Percentiles rank a stretch among this genome's conserved stretches.
These are phyloP conservation scores for Acer campestre DNA, from an alignment of 345 rosid genomes.

Conservation along the genomic window DNA sequence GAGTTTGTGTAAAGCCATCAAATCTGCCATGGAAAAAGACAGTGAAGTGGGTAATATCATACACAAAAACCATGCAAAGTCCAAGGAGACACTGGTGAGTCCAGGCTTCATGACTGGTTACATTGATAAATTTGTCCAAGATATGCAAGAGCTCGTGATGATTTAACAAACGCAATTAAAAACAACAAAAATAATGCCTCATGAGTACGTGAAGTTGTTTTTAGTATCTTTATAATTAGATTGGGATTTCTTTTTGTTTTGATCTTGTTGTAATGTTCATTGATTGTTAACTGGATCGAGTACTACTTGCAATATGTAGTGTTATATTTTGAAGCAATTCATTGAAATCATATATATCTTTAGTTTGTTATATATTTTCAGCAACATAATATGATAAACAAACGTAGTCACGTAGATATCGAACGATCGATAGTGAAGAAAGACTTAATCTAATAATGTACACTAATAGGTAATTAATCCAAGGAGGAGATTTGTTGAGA, in stretches of 20 bases:
- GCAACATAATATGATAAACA: too few relatives aligned
- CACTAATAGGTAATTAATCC: too few relatives aligned
- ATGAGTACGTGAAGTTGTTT: not conserved
- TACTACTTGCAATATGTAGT: too few relatives aligned
- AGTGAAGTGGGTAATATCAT: conserved; percentile 42
- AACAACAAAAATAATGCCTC: not conserved
- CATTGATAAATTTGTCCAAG: conserved; percentile 45
- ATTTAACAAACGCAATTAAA: not conserved
- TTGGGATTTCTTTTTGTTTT: too few relatives aligned
- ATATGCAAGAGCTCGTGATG: conserved; percentile 35
- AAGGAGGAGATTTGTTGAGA: too few relatives aligned
- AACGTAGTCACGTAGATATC: too few relatives aligned
- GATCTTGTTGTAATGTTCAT: not conserved
- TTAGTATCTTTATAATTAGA: not conserved
- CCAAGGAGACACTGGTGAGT: conserved; percentile 33
- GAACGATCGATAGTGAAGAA: too few relatives aligned
- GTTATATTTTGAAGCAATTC: not conserved
- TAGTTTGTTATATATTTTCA: too few relatives aligned
- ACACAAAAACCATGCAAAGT: conserved; percentile 47
- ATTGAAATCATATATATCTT: not conserved
- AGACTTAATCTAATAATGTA: too few relatives aligned
- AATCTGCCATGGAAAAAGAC: conserved; percentile 49
- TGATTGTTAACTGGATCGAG: too few relatives aligned
- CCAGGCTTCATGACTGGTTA: conserved; percentile 39
- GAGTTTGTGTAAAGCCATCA: conserved; percentile 47